Base-by-base conservation (phyloP, 1,284 basidiomycete genomes). In the Trichosporon asahii region DNA sequence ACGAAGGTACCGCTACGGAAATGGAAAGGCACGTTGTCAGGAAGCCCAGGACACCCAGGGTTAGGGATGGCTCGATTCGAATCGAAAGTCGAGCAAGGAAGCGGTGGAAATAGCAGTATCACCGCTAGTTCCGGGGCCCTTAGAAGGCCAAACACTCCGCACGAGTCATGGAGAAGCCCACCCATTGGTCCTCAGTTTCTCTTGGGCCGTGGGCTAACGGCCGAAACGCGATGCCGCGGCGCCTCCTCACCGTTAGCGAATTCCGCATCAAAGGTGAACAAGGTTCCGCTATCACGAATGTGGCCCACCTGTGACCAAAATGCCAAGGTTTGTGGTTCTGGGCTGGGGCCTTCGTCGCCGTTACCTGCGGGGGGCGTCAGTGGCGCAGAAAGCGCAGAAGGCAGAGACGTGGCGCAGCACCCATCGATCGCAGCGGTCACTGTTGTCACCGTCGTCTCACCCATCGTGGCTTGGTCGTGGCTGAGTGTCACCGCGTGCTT, bases 161-260 rank as follows among this genome's bases (percentile, higher is more conserved):
- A 18, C 9, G 44, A 53, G n/a, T 53, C 49, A 53, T 21, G 23
- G 49, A 53, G 21, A 18, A 3, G 25, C 12, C 14, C 25, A 31
- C 12, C 23, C 49, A 60, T 29, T 60, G 55, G 55, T 27, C 55
- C 25, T 15, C 27, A 15, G 55, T 5, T n/a, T 18, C 12, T 18
- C 18, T 12, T 29, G 57, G 27, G 57, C 33, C 29, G 15, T 61
- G 57, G 57, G 57, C 57, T 61, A 61, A 61, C 57, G 29, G 57
- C 57, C 57, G 57, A 60, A 60, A 61, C 57, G 29, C 6, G 27
- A n/a, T 61, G 57, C 57, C 57, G 57, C 57, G 57, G 57, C 57
- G 27, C 27, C 27, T 18, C 27, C 27, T 18, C 15, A 29, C 5
- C 14, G 7, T 5, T 12, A 27, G 57, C 57, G 57, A 31, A 31